These are phyloP conservation scores for Inonotus obliquus DNA, from an alignment of 1,284 basidiomycete species.

Conservation along the genomic window DNA sequence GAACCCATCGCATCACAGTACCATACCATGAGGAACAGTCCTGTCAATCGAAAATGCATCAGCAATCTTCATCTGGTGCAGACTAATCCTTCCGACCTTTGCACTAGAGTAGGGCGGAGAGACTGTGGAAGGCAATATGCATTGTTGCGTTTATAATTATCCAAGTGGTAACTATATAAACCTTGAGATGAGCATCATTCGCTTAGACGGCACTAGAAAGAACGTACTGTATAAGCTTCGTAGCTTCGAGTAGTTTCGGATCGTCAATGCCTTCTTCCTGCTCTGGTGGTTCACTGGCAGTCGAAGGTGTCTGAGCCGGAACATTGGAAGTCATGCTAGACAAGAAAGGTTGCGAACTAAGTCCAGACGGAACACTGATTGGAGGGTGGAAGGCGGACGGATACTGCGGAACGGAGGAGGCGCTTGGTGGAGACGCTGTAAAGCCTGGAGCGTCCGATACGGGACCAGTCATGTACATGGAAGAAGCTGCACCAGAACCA, in stretches of 20 bases:
- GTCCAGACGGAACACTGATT: conserved; percentile 4
- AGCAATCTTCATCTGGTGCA: neutral
- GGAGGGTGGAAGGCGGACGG: conserved; percentile 15
- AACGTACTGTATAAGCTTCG: conserved; percentile 74
- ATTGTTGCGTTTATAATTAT: conserved; percentile 78
- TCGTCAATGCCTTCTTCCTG: conserved; percentile 52
- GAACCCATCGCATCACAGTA: neutral
- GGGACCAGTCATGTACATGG: conserved; percentile 54
- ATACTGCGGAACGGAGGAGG: conserved; percentile 5
- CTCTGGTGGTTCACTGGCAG: conserved; percentile 24
- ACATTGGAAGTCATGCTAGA: conserved; percentile 8
- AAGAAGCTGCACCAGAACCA: conserved; percentile 35
- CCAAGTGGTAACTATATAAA: conserved; percentile 68
- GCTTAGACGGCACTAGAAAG: neutral
- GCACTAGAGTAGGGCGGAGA: conserved; percentile 78
- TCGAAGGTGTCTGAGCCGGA: conserved; percentile 10
- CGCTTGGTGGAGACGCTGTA: conserved; percentile 24
- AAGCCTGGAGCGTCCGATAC: conserved; percentile 34
- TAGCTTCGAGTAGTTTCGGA: conserved; percentile 70
- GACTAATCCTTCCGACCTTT: conserved; percentile 45
- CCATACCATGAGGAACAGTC: conserved; percentile 78
- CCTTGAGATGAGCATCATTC: neutral
- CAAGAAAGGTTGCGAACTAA: conserved; percentile 11
- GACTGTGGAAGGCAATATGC: conserved; percentile 86
- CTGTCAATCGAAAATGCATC: conserved; percentile 30